Base-by-base conservation (phyloP, 306 rosid genomes). In the Quercus berberidifolia region DNA sequence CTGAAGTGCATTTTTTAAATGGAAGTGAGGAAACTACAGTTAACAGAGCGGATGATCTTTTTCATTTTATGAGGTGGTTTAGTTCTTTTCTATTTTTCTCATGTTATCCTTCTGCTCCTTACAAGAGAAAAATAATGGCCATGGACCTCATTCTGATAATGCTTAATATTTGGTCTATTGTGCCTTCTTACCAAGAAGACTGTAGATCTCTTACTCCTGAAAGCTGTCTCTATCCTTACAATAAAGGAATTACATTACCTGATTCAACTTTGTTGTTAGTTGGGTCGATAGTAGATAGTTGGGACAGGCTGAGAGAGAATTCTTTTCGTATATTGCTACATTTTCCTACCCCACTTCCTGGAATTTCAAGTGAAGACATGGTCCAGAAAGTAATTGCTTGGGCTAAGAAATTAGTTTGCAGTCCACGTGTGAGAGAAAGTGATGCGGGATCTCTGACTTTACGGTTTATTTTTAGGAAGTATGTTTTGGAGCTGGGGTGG, bases 351-450 rank as follows among this genome's bases (percentile, higher is more conserved):
- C 99, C 99, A 80, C 92, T 95, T 65, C 98, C 99, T 73, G 99
- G 99, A 71, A 93, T 95, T 83, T 90, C 92, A 75, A 83, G 75
- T 81, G 96, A 88, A 75, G 69, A 56, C 85, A 89, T 71, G 86
- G 88, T 93, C 76, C 81, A 83, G 81, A 86, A 82, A 51, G 85
- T 90, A 83, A 87, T 90, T 81, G 69, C 78, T 67, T 95, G 97
- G 90, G 93, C 99, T 54, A 91, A 82, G 91, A 87, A 71, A 79
- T 91, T 93, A 85, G 96, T 93, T 85, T 95, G 92, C 86, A 95
- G 99, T 85, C 97, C 97, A 25, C 99, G 98, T 78, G 99, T 95
- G 80, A 88, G 99, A 88, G 99, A 95, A 86, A 91, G 98, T 85
- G 99, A 95, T 82, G 99, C 99, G 52, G 99, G 99, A 80, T 97